Evolutionary conservation across 306 rosid species (phyloP), one percentile per base, ranked within the genome.

Genomic region (Lagenaria siceraria): DNA sequence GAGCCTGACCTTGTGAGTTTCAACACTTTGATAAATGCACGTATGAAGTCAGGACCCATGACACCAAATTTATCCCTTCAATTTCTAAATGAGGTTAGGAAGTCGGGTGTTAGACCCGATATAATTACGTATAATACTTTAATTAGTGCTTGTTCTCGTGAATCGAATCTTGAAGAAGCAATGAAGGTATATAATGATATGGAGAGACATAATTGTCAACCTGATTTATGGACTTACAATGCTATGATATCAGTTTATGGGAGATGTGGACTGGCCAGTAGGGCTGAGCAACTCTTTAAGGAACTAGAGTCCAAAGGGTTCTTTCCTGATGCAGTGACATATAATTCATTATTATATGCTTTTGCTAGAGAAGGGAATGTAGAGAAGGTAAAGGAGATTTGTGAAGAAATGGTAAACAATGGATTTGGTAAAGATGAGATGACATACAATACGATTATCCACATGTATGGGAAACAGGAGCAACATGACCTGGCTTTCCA

Each of bases 181-280:
- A 42, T 81, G 75, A 81, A 75, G 71, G 87, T 94, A 68, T 89
- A 81, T 49, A 9, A 59, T 42, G 96, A 94, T 54, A 89, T 94
- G 98, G 93, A 84, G 85, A 83, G 8, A 21, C 86, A 82, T 59
- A 78, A 65, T 49, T 92, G 95, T 81, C 98, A 84, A 52, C 97
- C 98, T 60, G 98, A 94, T 86, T 77, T 94, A 43, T 94, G 98
- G 98, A 94, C 98, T 74, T 94, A 94, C 76, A 94, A 94, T 87
- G 95, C 96, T 54, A 90, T 94, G 97, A 92, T 94, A 85, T 94
- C 97, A 3, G 96, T 94, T 13, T 92, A 81, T 76, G 98, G 98
- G 63, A 87, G 98, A 75, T 92, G 98, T 25, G 96, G 95, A 21
- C 74, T 76, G 77, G 74, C 98, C 4, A 71, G 64, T 69, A 88